Conservation (phyloP, 371 early-diverging fungal species). For the Mortierella sp. region DNA sequence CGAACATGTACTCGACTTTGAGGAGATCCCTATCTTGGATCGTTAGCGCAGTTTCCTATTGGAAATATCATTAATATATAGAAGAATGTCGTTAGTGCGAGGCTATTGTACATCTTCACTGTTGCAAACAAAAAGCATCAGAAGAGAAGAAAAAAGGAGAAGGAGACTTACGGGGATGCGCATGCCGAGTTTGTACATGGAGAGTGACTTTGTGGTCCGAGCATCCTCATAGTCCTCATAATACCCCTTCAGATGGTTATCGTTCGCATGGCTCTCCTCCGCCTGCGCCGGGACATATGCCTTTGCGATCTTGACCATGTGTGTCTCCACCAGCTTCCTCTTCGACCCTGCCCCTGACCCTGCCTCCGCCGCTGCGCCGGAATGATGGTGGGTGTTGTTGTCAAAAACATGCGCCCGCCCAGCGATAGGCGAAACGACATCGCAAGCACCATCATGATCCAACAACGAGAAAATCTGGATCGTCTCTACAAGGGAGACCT, state of each 20-base stretch:
- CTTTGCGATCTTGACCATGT: conserved; percentile 53
- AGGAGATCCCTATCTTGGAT: conserved; percentile 41
- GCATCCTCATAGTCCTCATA: conserved; percentile 53
- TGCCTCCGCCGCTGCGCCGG: background rate
- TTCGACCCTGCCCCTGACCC: background rate
- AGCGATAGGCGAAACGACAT: background rate
- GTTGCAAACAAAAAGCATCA: background rate
- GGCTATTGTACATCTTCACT: too few relatives aligned
- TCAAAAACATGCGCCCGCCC: conserved; percentile 6
- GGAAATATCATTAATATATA: too few relatives aligned
- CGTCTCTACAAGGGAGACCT: conserved; percentile 56
- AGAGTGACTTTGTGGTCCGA: conserved; percentile 43
- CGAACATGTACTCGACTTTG: conserved; percentile 50
- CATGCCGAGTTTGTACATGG: conserved; percentile 50
- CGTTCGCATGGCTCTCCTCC: conserved; percentile 49
- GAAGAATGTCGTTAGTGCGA: too few relatives aligned
- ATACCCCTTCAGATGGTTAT: conserved; percentile 53
- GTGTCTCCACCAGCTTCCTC: conserved; percentile 32
- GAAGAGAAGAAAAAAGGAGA: background rate
- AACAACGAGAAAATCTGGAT: conserved; percentile 36
- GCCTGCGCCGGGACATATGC: conserved; percentile 49
- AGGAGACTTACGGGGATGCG: conserved; percentile 40
- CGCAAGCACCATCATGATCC: conserved; percentile 6
- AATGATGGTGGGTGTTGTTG: background rate
- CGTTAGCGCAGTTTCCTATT: conserved; percentile 45